Evolutionary conservation across 805 yeast genomes (phyloP).

Genomic region (Saturnispora hagleri): DNA sequence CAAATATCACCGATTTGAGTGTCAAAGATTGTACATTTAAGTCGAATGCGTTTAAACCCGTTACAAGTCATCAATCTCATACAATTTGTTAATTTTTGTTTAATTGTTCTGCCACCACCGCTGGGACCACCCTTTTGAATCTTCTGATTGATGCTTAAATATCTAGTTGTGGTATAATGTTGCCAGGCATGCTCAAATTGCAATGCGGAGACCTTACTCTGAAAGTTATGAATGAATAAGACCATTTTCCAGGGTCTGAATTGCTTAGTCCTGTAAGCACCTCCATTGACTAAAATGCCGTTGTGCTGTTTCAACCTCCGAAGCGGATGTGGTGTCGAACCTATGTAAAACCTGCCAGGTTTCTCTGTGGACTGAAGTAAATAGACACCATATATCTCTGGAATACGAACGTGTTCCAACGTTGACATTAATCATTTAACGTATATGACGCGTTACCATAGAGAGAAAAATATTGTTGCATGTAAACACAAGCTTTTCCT

Average conservation of each 20-base stretch:
- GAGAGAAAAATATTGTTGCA: neutral
- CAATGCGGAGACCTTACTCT: slow-evolving; percentile 56
- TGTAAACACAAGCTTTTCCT: neutral
- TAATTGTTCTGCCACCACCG: slow-evolving; percentile 32
- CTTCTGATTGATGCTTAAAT: slow-evolving; percentile 28
- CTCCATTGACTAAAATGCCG: slow-evolving; percentile 53
- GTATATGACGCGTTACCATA: neutral
- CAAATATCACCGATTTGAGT: slow-evolving; percentile 26
- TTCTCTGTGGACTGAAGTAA: slow-evolving; percentile 51
- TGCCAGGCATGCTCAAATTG: slow-evolving; percentile 86
- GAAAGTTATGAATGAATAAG: slow-evolving; percentile 59
- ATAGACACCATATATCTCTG: slow-evolving; percentile 61
- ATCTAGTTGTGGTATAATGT: slow-evolving; percentile 58
- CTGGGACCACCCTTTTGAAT: slow-evolving; percentile 5
- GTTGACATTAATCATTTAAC: neutral
- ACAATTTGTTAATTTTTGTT: slow-evolving; percentile 39
- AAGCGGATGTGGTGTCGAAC: slow-evolving; percentile 73
- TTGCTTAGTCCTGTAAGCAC: slow-evolving; percentile 63
- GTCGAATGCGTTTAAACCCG: slow-evolving; percentile 37
- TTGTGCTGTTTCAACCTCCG: slow-evolving; percentile 69
- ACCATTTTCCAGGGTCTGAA: slow-evolving; percentile 71
- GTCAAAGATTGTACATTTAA: slow-evolving; percentile 40
- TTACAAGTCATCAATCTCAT: slow-evolving; percentile 34
- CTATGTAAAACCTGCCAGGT: slow-evolving; percentile 58
- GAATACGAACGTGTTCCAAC: slow-evolving; percentile 10